Evolutionary conservation across 129 eudicot genomes (phyloP).

Genomic region (Centaurea solstitialis): DNA sequence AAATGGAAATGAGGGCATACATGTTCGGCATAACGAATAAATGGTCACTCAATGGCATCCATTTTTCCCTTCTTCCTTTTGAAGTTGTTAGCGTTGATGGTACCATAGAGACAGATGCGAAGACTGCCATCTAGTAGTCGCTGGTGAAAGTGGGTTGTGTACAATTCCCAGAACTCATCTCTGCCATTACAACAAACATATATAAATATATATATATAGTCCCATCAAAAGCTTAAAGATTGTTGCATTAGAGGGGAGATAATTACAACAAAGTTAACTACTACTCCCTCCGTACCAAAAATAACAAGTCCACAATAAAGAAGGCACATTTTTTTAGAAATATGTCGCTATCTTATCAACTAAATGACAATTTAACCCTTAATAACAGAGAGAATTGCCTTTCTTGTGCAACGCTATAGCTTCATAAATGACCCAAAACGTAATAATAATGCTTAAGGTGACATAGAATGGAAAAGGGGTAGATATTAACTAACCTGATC

Average conservation of each 20-base stretch:
- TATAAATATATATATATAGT: background rate
- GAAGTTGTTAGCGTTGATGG: conserved; percentile 32
- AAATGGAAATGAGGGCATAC: background rate
- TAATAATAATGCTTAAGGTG: background rate
- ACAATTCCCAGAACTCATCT: conserved; percentile 93
- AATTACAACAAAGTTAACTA: too few species aligned
- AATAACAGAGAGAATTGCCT: background rate
- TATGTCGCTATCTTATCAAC: background rate
- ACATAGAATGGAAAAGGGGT: background rate
- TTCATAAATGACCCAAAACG: background rate
- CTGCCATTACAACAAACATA: conserved; percentile 35
- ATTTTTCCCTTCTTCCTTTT: conserved; percentile 27
- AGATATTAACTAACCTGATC: conserved; percentile 75
- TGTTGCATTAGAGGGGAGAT: background rate
- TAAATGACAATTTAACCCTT: background rate
- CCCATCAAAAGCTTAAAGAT: background rate
- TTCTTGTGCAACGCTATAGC: background rate
- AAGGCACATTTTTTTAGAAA: background rate
- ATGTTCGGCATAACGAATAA: background rate
- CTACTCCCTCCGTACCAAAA: background rate
- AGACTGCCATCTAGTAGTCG: conserved; percentile 62
- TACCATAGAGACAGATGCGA: conserved; percentile 74
- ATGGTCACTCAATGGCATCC: conserved; percentile 25
- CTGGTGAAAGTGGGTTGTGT: conserved; percentile 66
- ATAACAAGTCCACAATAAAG: background rate